Conservation (phyloP, 495 filamentous ascomycete species). For the Tuber aestivum region DNA sequence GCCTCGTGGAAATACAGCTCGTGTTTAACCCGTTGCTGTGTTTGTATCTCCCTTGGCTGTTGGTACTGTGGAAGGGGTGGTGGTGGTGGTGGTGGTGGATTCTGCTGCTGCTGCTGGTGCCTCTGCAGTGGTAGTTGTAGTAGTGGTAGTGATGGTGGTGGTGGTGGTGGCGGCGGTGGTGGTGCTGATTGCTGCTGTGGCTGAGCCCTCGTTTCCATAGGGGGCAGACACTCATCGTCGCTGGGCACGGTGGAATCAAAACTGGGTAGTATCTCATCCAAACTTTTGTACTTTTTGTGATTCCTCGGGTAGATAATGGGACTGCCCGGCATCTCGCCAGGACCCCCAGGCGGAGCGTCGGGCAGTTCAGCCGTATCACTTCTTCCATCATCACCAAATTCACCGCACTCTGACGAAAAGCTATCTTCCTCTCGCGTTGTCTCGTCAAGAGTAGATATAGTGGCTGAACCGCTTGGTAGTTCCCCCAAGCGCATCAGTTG, state of each 20-base stretch:
- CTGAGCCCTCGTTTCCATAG: conserved; percentile 18
- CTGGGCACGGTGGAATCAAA: conserved; percentile 69
- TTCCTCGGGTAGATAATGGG: conserved; percentile 37
- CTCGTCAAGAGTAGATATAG: conserved; percentile 88
- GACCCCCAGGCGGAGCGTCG: conserved; percentile 49
- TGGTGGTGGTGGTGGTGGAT: conserved; percentile 9
- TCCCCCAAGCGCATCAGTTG: conserved; percentile 94
- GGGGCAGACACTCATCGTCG: conserved; percentile 52
- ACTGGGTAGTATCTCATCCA: conserved; percentile 59
- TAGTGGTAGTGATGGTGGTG: conserved; percentile 2
- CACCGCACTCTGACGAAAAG: conserved; percentile 75
- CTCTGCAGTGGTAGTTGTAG: conserved; percentile 3
- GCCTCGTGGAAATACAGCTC: background rate
- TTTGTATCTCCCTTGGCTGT: conserved; percentile 1
- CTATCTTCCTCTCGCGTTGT: conserved; percentile 61
- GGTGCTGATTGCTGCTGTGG: conserved; percentile 16
- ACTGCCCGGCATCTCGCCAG: conserved; percentile 17
- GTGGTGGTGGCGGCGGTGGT: conserved; percentile 2
- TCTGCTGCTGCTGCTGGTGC: conserved; percentile 1
- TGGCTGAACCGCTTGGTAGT: conserved; percentile 78
- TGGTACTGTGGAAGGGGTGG: conserved; percentile 3
- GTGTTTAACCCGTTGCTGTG: conserved; percentile 24
- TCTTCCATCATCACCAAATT: conserved; percentile 73
- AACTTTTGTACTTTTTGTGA: conserved; percentile 48
- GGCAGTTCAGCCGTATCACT: conserved; percentile 60